Percentiles rank a stretch among this genome's conserved stretches.
phyloP scores from a whole-genome alignment of 2,329 filamentous ascomycete species.

The Fusarium proliferatum region DNA sequence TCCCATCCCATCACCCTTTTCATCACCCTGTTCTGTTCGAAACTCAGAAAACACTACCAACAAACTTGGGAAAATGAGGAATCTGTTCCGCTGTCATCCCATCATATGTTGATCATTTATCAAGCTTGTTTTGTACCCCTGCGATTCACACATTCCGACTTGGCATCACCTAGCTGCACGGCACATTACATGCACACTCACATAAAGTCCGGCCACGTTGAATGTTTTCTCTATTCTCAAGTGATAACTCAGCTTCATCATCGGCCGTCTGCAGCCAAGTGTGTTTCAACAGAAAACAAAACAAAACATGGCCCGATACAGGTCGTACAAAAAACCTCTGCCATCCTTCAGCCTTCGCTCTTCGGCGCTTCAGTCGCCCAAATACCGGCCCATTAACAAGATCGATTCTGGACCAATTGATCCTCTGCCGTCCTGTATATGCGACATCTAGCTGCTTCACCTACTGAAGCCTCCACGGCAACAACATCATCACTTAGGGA shows the following conservation, averaged over 20 bases:
- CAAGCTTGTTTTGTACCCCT: background rate
- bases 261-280: background rate
- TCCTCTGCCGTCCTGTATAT: background rate
- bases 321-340: background rate
- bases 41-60: background rate
- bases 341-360: background rate
- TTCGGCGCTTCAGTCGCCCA: conserved; percentile 16
- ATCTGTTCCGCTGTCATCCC: conserved; percentile 39
- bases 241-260: background rate
- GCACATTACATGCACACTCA: background rate
- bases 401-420: background rate
- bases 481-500: background rate
- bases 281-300: conserved; percentile 5
- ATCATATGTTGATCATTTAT: conserved; percentile 1
- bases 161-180: background rate
- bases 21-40: background rate
- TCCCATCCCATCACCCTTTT: background rate
- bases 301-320: background rate
- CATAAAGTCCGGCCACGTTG: background rate
- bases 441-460: background rate
- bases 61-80: conserved; percentile 6
- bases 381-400: background rate
- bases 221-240: background rate
- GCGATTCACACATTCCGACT: background rate
- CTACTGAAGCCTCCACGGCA: background rate